Evolutionary conservation across 495 filamentous ascomycete species (phyloP).

Genomic region (Xylaria scruposa): DNA sequence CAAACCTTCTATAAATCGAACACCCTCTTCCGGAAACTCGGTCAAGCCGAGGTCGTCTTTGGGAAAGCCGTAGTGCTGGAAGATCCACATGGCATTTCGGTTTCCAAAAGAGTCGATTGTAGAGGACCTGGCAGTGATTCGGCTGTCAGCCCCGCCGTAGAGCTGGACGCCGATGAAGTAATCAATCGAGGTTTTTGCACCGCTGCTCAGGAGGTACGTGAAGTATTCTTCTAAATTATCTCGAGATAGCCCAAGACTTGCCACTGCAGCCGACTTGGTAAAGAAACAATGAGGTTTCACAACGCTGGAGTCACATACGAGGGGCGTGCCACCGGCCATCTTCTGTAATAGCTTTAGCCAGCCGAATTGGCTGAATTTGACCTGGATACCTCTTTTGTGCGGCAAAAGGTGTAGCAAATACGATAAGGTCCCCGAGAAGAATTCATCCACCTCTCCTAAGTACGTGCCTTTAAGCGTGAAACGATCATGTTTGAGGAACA

Average conservation of each 20-base stretch:
- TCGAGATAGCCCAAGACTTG: conserved; percentile 31
- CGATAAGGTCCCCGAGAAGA: conserved; percentile 38
- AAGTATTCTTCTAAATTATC: conserved; percentile 46
- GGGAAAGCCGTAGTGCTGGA: conserved; percentile 56
- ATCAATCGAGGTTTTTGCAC: conserved; percentile 12
- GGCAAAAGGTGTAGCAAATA: conserved; percentile 36
- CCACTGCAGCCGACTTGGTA: conserved; percentile 52
- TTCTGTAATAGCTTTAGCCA: conserved; percentile 41
- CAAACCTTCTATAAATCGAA: conserved; percentile 51
- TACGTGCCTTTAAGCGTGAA: conserved; percentile 48
- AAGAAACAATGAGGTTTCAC: conserved; percentile 52
- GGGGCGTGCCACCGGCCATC: conserved; percentile 37
- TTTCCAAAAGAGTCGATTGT: conserved; percentile 51
- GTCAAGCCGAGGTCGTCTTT: conserved; percentile 26
- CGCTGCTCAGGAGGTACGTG: conserved; percentile 36
- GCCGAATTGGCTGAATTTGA: conserved; percentile 23
- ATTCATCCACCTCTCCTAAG: conserved; percentile 34
- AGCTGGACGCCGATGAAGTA: conserved; percentile 56
- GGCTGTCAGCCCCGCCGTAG: conserved; percentile 53
- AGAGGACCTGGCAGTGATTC: conserved; percentile 44
- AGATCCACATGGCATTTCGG: conserved; percentile 54
- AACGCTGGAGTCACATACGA: conserved; percentile 40
- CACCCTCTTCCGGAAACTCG: conserved; percentile 45
- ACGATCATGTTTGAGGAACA: conserved; percentile 40
- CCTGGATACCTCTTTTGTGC: conserved; percentile 16